phyloP scores from a whole-genome alignment of 129 eudicot genomes.

The Flaveria trinervia region DNA sequence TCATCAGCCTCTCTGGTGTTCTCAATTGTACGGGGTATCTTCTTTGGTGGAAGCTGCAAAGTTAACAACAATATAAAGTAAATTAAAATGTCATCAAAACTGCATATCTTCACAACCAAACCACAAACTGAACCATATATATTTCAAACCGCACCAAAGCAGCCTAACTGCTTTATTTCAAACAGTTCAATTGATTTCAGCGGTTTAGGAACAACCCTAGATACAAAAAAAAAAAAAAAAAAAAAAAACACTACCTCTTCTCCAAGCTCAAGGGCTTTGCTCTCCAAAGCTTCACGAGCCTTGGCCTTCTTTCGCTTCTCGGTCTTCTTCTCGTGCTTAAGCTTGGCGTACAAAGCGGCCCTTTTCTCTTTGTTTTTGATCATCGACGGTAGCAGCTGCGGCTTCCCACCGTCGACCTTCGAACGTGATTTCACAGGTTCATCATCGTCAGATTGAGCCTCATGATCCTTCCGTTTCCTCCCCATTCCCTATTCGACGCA shows the following conservation, averaged over 20 bases:
- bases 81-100: conserved; percentile 1
- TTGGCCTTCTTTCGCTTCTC: conserved; percentile 73
- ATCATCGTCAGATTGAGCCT: conserved; percentile 38
- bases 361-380: conserved; percentile 88
- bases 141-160: too few relatives aligned
- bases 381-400: conserved; percentile 60
- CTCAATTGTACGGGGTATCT: conserved; percentile 84
- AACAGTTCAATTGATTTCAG: too few relatives aligned
- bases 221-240: too few relatives aligned
- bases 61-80: background rate
- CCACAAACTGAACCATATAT: too few relatives aligned
- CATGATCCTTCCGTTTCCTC: conserved; percentile 34
- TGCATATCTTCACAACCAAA: too few relatives aligned
- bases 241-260: conserved; percentile 51
- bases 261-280: conserved; percentile 87
- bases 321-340: conserved; percentile 74
- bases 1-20: conserved; percentile 95
- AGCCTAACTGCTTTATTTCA: too few relatives aligned
- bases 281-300: conserved; percentile 84
- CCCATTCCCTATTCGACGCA: conserved; percentile 29
- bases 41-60: conserved; percentile 68
- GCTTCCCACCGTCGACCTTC: conserved; percentile 28
- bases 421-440: conserved; percentile 22
- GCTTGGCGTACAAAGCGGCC: conserved; percentile 64
- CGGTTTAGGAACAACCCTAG: background rate